A percentile compares a stretch with the other conserved stretches of the same genome.
Evolutionary conservation across 2,329 filamentous ascomycete species (phyloP).

Genomic region (Fusarium albosuccineum): DNA sequence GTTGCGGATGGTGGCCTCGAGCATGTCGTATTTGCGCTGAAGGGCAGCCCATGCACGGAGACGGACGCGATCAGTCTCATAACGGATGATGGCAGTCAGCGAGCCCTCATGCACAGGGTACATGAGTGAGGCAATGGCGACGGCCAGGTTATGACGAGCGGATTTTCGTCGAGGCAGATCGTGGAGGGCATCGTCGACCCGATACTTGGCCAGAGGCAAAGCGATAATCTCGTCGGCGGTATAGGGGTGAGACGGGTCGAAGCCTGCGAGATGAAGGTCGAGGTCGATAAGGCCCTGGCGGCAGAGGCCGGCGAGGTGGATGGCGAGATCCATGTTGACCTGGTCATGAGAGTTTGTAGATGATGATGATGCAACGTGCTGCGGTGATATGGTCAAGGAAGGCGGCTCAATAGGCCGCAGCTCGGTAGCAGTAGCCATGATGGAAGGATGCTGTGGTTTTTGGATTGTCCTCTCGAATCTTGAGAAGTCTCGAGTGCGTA

Average conservation of each 20-base stretch:
- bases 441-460: background rate
- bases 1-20: slow-evolving; percentile 50
- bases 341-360: slow-evolving; percentile 12
- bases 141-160: slow-evolving; percentile 47
- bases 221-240: slow-evolving; percentile 53
- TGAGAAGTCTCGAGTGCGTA: background rate
- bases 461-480: too few species aligned
- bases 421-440: slow-evolving; percentile 52
- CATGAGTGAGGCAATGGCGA: slow-evolving; percentile 49
- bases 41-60: slow-evolving; percentile 53
- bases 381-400: slow-evolving; percentile 22
- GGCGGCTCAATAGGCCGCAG: slow-evolving; percentile 41
- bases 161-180: slow-evolving; percentile 54
- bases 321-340: slow-evolving; percentile 45
- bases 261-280: slow-evolving; percentile 41
- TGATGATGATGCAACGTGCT: slow-evolving; percentile 4
- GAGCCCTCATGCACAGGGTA: slow-evolving; percentile 53
- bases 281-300: slow-evolving; percentile 48
- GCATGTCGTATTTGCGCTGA: slow-evolving; percentile 53
- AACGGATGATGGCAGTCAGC: slow-evolving; percentile 54
- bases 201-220: slow-evolving; percentile 49
- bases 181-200: slow-evolving; percentile 49
- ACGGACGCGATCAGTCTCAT: slow-evolving; percentile 53
- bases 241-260: slow-evolving; percentile 48
- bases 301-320: slow-evolving; percentile 48